Base-by-base conservation (phyloP, 2,329 filamentous ascomycete genomes). In the Nothomitra cinnamomea region DNA sequence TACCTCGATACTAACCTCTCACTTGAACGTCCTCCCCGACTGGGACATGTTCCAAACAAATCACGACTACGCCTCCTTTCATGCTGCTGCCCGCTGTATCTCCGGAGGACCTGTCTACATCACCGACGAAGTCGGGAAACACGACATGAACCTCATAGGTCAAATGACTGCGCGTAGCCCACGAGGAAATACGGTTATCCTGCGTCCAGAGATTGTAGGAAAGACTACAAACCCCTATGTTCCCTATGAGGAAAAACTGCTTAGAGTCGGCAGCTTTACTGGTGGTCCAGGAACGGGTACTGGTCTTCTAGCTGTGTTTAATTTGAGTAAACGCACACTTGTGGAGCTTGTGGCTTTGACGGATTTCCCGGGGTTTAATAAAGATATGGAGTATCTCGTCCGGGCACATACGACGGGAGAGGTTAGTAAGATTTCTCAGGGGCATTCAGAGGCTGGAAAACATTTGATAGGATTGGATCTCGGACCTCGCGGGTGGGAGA, bases 21-120 rank as follows among this genome's bases (percentile, higher is more conserved):
- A 92, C 62, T 72, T 96, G 32, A 95, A 95, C 60, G 78, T 87
- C 1, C 69, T 96, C 0, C 90, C 92, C 0, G 89, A 95, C 65
- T 84, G 80, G 80, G 80, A 84, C 61, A 84, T 84, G 80, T 84
- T 84, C 61, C 80, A 84, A 61, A 83, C 80, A 1, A 72, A 70
- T 19, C 79, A 83, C 58, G 69, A 74, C 1, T 94, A 86, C 64
- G 85, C 84, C 0, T 78, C 76, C 0, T 94, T 92, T 63, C 92
- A 98, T 60, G 92, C 87, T 3, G 90, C 92, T 1, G 89, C 88
- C 1, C 78, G 92, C 48, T 94, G 87, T 65, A 73, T 98, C 8
- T 89, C 83, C 49, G 92, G 92, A 7, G 92, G 92, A 0, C 92
- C 90, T 0, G 83, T 98, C 41, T 95, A 94, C 61, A 89, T 98